Base-by-base conservation (phyloP, 108 stramenopile genomes). In the Hondaea fermentalgiana region DNA sequence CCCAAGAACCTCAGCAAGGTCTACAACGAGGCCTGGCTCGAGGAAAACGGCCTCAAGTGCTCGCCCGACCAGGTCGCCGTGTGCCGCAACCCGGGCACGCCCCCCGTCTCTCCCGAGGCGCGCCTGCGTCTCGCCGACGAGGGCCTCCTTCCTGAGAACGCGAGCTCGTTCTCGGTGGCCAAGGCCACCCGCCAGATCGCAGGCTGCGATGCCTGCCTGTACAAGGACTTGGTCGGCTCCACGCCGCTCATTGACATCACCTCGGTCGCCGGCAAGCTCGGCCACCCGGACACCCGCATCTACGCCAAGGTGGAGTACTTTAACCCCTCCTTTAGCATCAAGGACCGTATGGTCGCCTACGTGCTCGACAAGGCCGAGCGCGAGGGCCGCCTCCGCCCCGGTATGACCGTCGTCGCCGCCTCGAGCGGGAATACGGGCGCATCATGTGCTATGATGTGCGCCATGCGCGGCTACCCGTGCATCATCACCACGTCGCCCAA, bases 341-440 rank as follows among this genome's bases (percentile, higher is more conserved):
- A 98, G 94, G 98, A 98, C 93, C 95, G 98, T 17, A 72, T 94
- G 29, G 94, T 92, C 71, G 72, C 96, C 64, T 93, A 94, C 12
- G 92, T 97, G 64, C 97, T 98, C 89, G 95, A 97, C 44, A 91
- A 94, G 8, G 96, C 96, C 0, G 97, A 97, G 87, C 90, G 89
- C 19, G 89, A 93, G 71, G 97, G 97, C 6, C 83, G 92, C 57
- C 89, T 98, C 69, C 94, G 91, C 83, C 95, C 95, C 28, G 98
- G 98, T 5, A 92, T 96, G 87, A 97, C 97, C 2, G 96, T 98
- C 44, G 92, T 99, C 17, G 98, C 98, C 90, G 96, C 97, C 42
- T 97, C 97, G 3, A 95, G 94, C 43, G 98, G 98, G n/a, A 98
- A 97, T 89, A 98, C 97, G 14, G 98, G 98, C 49, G 97, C 98